Conservation (phyloP, 1,284 basidiomycete genomes). For the Pyrrhoderma noxium region DNA sequence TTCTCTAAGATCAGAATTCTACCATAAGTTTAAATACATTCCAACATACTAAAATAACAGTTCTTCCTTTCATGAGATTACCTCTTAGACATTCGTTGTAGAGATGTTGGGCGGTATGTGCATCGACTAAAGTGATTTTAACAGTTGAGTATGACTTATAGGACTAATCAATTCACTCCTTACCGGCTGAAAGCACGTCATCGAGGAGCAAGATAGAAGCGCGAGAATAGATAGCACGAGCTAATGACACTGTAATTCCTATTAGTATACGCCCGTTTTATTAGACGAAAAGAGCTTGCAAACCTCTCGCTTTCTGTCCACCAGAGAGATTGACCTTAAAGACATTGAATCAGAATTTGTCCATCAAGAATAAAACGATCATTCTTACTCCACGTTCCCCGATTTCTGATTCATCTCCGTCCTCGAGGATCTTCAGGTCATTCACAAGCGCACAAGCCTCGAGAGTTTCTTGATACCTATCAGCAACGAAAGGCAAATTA, state of each 20-base stretch:
- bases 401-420: slow-evolving; percentile 90
- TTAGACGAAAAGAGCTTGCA: slow-evolving; percentile 14
- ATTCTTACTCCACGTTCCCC: slow-evolving; percentile 71
- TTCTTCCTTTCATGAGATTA: slow-evolving; percentile 72
- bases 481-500: slow-evolving; percentile 72
- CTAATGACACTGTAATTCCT: slow-evolving; percentile 56
- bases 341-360: background rate
- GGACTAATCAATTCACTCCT: slow-evolving; percentile 19
- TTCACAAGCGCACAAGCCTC: slow-evolving; percentile 65
- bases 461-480: slow-evolving; percentile 72
- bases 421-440: slow-evolving; percentile 88
- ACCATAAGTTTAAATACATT: too few species aligned
- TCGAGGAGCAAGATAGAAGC: slow-evolving; percentile 84
- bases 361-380: slow-evolving; percentile 19
- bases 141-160: too few species aligned
- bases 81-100: slow-evolving; percentile 80
- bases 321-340: slow-evolving; percentile 80
- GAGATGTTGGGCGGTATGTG: slow-evolving; percentile 83
- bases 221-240: slow-evolving; percentile 89
- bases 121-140: slow-evolving; percentile 50
- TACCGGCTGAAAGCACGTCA: slow-evolving; percentile 75
- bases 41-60: slow-evolving; percentile 56
- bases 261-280: background rate
- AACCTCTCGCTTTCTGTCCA: slow-evolving; percentile 90
- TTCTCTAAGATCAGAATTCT: too few species aligned